Evolutionary conservation across 2,329 filamentous ascomycete genomes (phyloP).

Genomic region (Botryotinia calthae): DNA sequence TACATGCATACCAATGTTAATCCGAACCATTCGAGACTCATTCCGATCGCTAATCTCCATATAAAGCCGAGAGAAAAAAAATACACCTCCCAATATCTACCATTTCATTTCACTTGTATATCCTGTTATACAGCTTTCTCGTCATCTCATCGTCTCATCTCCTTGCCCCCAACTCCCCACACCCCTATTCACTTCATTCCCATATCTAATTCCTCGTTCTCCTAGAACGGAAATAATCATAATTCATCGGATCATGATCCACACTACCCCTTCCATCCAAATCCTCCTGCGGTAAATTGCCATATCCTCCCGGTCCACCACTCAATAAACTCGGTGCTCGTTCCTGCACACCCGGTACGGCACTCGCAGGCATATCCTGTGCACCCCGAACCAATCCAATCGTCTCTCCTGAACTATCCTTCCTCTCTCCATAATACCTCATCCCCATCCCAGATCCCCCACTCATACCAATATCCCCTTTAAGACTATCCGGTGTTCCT

Average conservation of each 20-base stretch:
- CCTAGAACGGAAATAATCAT: slow-evolving; percentile 37
- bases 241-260: slow-evolving; percentile 34
- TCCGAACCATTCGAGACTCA: not conserved
- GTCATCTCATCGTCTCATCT: not conserved
- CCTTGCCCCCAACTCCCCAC: no score
- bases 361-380: not conserved
- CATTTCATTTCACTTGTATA: slow-evolving; percentile 10
- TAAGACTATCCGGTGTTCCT: slow-evolving; percentile 2
- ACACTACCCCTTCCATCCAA: slow-evolving; percentile 24
- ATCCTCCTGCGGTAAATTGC: slow-evolving; percentile 53
- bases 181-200: not conserved
- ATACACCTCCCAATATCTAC: slow-evolving; percentile 11
- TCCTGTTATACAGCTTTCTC: not conserved
- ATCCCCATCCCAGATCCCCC: not conserved
- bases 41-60: slow-evolving; percentile 3
- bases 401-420: slow-evolving; percentile 8
- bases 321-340: slow-evolving; percentile 54
- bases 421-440: slow-evolving; percentile 4
- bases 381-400: slow-evolving; percentile 4
- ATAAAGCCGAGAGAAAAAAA: not conserved
- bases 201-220: slow-evolving; percentile 20
- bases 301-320: slow-evolving; percentile 59
- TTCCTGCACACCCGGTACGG: not conserved
- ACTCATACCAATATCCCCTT: slow-evolving; percentile 14
- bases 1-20: not conserved